A percentile compares a stretch with the other conserved stretches of the same genome.
Conservation (phyloP, 371 early-diverging fungal species). For the Mortierella sp. region DNA sequence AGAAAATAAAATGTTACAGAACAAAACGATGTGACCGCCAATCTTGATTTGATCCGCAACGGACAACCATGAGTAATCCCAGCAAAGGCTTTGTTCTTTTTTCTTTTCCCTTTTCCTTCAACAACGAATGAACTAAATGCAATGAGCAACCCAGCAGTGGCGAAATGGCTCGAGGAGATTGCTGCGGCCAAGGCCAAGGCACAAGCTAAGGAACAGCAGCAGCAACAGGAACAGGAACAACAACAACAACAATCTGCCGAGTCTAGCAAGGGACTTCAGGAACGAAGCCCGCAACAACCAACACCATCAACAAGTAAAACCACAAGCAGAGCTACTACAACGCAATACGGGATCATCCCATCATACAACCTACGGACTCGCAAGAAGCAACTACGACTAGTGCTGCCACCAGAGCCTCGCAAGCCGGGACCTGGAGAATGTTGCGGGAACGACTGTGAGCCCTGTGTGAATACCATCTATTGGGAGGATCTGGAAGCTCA, state of each 20-base stretch:
- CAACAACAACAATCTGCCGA: neutral
- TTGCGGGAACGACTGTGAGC: constrained; percentile 55
- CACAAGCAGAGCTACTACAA: neutral
- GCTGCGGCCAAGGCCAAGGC: constrained; percentile 45
- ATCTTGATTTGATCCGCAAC: too few species aligned
- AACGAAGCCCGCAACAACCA: neutral
- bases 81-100: neutral
- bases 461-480: constrained; percentile 50
- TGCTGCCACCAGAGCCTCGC: constrained; percentile 33
- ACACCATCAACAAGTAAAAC: neutral
- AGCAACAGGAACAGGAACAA: neutral
- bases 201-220: constrained; percentile 16
- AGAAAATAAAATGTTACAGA: too few species aligned
- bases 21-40: too few species aligned
- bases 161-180: constrained; percentile 51
- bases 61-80: too few species aligned
- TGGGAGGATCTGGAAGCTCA: constrained; percentile 39
- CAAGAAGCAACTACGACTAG: constrained; percentile 20
- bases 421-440: constrained; percentile 54
- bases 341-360: constrained; percentile 36
- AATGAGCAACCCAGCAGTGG: constrained; percentile 44
- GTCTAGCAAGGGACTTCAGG: neutral
- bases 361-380: constrained; percentile 35
- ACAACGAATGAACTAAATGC: constrained; percentile 6
- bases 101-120: neutral